These are phyloP conservation scores for Aspergillus sp. DNA, from an alignment of 2,329 filamentous ascomycete genomes.

Conservation along the genomic window DNA sequence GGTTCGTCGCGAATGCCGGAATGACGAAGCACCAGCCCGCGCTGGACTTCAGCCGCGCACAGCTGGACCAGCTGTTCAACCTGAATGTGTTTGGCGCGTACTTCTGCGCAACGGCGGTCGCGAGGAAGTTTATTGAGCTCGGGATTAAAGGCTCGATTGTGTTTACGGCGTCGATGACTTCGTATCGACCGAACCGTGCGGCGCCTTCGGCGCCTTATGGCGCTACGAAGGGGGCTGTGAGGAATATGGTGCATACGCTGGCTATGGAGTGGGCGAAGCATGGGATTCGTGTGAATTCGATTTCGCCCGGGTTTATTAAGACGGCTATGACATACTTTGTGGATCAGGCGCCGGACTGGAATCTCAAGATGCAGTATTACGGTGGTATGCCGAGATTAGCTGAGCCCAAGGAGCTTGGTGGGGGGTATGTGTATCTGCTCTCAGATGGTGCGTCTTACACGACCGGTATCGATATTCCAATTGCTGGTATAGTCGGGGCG, in stretches of 20 bases:
- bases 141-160: constrained; percentile 41
- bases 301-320: constrained; percentile 48
- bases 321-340: constrained; percentile 46
- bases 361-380: constrained; percentile 58
- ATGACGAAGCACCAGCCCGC: constrained; percentile 49
- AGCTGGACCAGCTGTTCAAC: constrained; percentile 44
- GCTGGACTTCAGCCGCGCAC: constrained; percentile 42
- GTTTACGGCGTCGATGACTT: constrained; percentile 51
- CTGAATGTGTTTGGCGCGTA: constrained; percentile 45
- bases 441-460: constrained; percentile 43
- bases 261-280: constrained; percentile 53
- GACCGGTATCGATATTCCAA: constrained; percentile 38
- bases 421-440: constrained; percentile 59
- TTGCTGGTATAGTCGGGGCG: constrained; percentile 40
- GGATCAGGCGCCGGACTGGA: constrained; percentile 48
- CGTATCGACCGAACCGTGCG: constrained; percentile 50
- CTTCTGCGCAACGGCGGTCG: constrained; percentile 31
- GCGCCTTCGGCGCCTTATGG: constrained; percentile 53
- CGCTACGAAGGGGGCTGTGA: constrained; percentile 45
- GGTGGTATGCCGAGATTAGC: constrained; percentile 58
- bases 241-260: constrained; percentile 29
- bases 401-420: constrained; percentile 54
- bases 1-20: constrained; percentile 44
- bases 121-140: constrained; percentile 41
- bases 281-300: constrained; percentile 40